These are phyloP conservation scores for Colletotrichum tamarilloi DNA, from an alignment of 2,329 filamentous ascomycete species.

Conservation along the genomic window DNA sequence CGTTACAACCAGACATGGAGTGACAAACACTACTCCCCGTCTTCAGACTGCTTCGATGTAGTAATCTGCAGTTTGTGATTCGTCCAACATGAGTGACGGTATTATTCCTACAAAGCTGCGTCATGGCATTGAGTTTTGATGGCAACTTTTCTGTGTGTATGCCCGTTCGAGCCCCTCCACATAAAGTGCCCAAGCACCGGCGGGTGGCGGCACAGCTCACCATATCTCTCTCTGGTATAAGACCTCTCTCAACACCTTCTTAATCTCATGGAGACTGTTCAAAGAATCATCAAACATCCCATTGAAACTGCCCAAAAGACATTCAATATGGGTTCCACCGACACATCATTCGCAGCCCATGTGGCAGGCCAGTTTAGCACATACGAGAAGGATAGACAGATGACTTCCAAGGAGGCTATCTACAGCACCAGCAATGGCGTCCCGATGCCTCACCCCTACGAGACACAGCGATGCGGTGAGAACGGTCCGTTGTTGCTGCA, in stretches of 20 bases:
- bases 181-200: neutral
- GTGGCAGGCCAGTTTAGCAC: slow-evolving; percentile 49
- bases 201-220: neutral
- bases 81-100: neutral
- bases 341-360: slow-evolving; percentile 51
- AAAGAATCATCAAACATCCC: neutral
- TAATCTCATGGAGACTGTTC: neutral
- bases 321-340: slow-evolving; percentile 38
- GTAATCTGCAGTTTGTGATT: neutral
- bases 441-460: neutral
- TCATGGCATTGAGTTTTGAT: neutral
- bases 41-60: neutral
- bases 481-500: slow-evolving; percentile 54
- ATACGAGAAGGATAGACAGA: slow-evolving; percentile 53
- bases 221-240: neutral
- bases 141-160: neutral
- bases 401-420: slow-evolving; percentile 61
- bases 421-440: neutral
- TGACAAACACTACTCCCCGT: neutral
- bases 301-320: neutral
- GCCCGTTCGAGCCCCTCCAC: neutral
- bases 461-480: neutral
- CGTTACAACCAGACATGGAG: neutral
- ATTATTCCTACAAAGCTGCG: neutral
- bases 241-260: neutral